Evolutionary conservation across 2,329 filamentous ascomycete genomes (phyloP).

Genomic region (Neopestalotiopsis sp.): DNA sequence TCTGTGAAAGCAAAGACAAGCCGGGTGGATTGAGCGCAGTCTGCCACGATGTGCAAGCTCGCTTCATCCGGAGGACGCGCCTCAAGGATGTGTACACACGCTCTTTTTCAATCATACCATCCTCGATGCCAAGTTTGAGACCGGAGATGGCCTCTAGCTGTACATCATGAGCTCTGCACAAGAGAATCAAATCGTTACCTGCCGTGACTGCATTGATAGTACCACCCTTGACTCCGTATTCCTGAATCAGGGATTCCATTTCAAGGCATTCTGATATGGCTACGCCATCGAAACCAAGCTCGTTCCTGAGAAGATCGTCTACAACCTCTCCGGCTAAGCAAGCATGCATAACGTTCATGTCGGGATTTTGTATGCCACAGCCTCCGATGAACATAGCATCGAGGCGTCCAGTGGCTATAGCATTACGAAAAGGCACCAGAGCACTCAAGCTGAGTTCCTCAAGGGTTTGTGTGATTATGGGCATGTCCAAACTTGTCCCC

Average conservation of each 20-base stretch:
- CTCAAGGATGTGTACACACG: constrained; percentile 81
- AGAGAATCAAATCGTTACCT: constrained; percentile 87
- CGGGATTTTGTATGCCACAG: constrained; percentile 88
- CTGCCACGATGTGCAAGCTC: constrained; percentile 86
- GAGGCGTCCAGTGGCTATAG: constrained; percentile 78
- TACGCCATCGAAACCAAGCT: constrained; percentile 88
- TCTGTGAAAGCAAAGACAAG: constrained; percentile 73
- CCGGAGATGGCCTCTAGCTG: constrained; percentile 93
- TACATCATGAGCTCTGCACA: constrained; percentile 86
- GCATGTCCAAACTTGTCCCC: constrained; percentile 88
- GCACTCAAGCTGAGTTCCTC: constrained; percentile 93
- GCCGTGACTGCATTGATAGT: constrained; percentile 98
- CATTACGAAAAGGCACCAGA: constrained; percentile 88
- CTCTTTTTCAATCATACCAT: constrained; percentile 82
- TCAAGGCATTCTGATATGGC: constrained; percentile 95
- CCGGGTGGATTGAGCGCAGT: constrained; percentile 89
- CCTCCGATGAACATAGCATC: constrained; percentile 97
- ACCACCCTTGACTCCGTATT: constrained; percentile 95
- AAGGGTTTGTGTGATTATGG: constrained; percentile 92
- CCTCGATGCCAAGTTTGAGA: constrained; percentile 86
- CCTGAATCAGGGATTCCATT: constrained; percentile 94
- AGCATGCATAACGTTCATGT: constrained; percentile 94
- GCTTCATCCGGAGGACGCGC: constrained; percentile 81
- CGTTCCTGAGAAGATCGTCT: constrained; percentile 84
- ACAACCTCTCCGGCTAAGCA: constrained; percentile 93